Conservation (phyloP, 805 yeast genomes). For the Starmerella riodocensis region DNA sequence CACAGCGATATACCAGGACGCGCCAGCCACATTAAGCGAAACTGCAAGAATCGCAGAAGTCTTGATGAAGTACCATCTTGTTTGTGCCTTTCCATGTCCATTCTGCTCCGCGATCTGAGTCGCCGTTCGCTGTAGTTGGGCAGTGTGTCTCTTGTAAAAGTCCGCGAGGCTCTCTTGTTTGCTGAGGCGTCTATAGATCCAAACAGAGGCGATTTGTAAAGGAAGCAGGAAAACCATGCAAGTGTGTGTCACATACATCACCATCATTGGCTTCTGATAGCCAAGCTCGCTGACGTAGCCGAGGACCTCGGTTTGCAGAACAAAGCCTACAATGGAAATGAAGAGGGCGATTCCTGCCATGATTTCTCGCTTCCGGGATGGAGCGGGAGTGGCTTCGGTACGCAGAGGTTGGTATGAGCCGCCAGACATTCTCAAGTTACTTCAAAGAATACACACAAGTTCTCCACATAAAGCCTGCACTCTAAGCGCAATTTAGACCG, state of each 20-base stretch:
- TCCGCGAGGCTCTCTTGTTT: constrained; percentile 6
- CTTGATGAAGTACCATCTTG: constrained; percentile 31
- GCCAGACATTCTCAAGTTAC: too few relatives aligned
- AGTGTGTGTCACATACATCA: constrained; percentile 55
- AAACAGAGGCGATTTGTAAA: constrained; percentile 41
- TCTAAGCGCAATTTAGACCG: too few relatives aligned
- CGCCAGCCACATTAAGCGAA: constrained; percentile 61
- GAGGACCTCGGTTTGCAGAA: constrained; percentile 68
- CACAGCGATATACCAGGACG: constrained; percentile 79
- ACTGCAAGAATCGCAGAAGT: constrained; percentile 37
- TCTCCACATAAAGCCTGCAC: too few relatives aligned
- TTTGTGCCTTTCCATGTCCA: constrained; percentile 6
- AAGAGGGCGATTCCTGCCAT: constrained; percentile 38
- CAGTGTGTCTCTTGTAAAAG: constrained; percentile 13
- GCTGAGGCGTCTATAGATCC: constrained; percentile 21
- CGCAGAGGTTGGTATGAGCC: too few relatives aligned
- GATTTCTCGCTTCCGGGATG: constrained; percentile 27
- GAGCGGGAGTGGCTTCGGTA: too few relatives aligned
- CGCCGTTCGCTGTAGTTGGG: constrained; percentile 16
- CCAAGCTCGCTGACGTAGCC: constrained; percentile 47
- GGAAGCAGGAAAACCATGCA: constrained; percentile 69
- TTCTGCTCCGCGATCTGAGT: constrained; percentile 13
- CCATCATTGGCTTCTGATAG: constrained; percentile 56
- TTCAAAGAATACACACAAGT: too few relatives aligned
- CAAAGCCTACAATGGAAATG: constrained; percentile 47